These are phyloP conservation scores for Aleurites moluccanus DNA, from an alignment of 441 rosid species.

Conservation along the genomic window DNA sequence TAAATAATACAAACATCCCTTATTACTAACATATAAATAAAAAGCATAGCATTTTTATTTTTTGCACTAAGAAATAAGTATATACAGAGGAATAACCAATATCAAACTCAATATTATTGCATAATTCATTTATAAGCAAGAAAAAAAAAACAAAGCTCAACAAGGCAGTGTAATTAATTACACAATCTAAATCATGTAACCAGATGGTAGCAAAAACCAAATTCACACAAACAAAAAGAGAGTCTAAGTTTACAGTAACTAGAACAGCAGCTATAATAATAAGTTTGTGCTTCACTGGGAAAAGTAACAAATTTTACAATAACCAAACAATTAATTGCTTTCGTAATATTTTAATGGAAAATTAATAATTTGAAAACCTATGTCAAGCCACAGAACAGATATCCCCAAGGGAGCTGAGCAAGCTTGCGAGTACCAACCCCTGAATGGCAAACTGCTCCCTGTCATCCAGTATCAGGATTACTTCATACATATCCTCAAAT, in stretches of 20 bases:
- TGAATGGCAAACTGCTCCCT: constrained; percentile 80
- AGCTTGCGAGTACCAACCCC: constrained; percentile 51
- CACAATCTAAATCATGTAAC: neutral
- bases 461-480: constrained; percentile 76
- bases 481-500: constrained; percentile 76
- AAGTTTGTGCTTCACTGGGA: neutral
- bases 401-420: neutral
- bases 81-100: neutral
- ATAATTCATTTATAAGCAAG: neutral
- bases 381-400: neutral
- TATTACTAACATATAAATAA: neutral
- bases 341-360: neutral
- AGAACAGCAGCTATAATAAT: neutral
- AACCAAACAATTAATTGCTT: neutral
- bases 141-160: neutral
- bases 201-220: neutral
- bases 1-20: neutral
- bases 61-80: neutral
- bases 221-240: neutral
- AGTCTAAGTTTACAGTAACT: neutral
- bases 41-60: neutral
- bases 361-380: neutral
- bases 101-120: neutral
- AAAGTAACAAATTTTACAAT: neutral
- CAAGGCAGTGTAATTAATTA: neutral